Conservation (phyloP, 164 flowering plant genomes). For the Dillenia suffruticosa region DNA sequence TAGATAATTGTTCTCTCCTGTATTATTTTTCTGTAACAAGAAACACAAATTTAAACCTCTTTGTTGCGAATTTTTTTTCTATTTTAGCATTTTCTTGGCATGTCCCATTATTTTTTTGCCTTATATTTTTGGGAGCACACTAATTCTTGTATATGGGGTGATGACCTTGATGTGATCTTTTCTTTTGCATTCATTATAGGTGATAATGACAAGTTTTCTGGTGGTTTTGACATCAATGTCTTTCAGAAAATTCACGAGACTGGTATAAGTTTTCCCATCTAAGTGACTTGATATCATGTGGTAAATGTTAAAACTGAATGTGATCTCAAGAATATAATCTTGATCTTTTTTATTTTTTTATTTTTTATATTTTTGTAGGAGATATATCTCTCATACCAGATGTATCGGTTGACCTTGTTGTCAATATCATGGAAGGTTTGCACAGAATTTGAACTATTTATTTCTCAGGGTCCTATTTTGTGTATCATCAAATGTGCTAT, state of each 20-base stretch:
- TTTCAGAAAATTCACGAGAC: slow-evolving; percentile 53
- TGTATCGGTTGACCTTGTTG: slow-evolving; percentile 65
- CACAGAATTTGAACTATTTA: not conserved
- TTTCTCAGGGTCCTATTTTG: not conserved
- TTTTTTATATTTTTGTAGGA: slow-evolving; percentile 49
- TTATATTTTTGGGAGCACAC: not conserved
- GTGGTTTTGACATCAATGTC: slow-evolving; percentile 85
- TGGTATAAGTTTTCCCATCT: slow-evolving; percentile 33
- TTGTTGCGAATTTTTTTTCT: no score
- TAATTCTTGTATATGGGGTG: slow-evolving; percentile 1
- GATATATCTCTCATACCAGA: slow-evolving; percentile 64
- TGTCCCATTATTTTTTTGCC: no score
- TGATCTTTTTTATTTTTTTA: not conserved
- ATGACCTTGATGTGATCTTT: not conserved
- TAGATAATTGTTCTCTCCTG: no score
- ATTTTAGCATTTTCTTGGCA: no score
- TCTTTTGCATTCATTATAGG: slow-evolving; percentile 33
- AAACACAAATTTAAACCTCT: no score
- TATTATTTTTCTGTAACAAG: no score
- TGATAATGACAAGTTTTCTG: slow-evolving; percentile 72
- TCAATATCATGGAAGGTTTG: slow-evolving; percentile 80
- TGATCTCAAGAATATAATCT: not conserved
- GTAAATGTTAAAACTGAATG: not conserved
- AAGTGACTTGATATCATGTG: not conserved
- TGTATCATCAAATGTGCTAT: no score